phyloP scores from a whole-genome alignment of 2,329 filamentous ascomycete species.

The Rugonectria rugulosa region DNA sequence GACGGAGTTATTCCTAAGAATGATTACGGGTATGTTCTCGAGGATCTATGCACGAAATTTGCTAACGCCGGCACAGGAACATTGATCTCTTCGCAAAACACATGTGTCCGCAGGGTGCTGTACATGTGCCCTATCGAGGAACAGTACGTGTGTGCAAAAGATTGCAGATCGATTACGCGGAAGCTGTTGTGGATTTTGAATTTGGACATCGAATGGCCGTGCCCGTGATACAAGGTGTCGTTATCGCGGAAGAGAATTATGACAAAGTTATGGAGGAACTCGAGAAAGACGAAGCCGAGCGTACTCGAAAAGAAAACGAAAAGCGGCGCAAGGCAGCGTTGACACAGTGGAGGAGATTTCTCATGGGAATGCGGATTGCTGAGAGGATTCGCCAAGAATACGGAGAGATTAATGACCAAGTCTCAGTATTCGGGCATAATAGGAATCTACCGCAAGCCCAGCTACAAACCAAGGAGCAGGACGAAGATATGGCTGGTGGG shows the following conservation, averaged over 20 bases:
- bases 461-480: conserved; percentile 39
- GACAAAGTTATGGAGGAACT: conserved; percentile 79
- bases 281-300: conserved; percentile 78
- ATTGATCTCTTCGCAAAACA: conserved; percentile 94
- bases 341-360: conserved; percentile 83
- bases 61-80: conserved; percentile 59
- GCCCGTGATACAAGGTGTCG: conserved; percentile 88
- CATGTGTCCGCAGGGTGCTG: conserved; percentile 86
- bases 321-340: conserved; percentile 80
- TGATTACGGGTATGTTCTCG: conserved; percentile 69
- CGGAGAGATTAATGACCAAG: conserved; percentile 63
- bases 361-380: conserved; percentile 84
- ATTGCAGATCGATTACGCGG: conserved; percentile 86
- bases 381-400: conserved; percentile 81
- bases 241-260: conserved; percentile 83
- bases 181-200: conserved; percentile 95
- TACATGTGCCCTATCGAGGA: conserved; percentile 82
- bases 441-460: conserved; percentile 23
- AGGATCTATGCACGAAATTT: neutral
- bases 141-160: conserved; percentile 83
- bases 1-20: conserved; percentile 93
- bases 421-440: conserved; percentile 64
- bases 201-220: conserved; percentile 95
- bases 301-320: conserved; percentile 79
- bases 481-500: conserved; percentile 65